Conservation (phyloP, 306 rosid species). For the Prunus kanzakura region DNA sequence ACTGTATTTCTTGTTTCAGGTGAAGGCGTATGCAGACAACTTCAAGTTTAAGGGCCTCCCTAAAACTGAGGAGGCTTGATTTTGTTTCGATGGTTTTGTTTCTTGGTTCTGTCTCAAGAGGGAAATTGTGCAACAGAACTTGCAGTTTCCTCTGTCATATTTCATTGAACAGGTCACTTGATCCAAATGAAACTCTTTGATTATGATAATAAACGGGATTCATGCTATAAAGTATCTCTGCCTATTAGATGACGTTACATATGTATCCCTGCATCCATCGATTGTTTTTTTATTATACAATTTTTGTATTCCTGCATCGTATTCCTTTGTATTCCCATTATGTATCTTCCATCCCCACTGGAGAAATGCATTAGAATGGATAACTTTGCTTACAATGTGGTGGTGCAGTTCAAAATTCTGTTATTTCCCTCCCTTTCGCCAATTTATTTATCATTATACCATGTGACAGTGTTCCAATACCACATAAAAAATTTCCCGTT, state of each 20-base stretch:
- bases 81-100: slow-evolving; percentile 25
- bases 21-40: slow-evolving; percentile 85
- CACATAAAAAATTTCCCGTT: no score
- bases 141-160: slow-evolving; percentile 27
- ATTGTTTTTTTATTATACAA: not conserved
- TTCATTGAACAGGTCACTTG: slow-evolving; percentile 25
- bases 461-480: no score
- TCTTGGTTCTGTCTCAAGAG: slow-evolving; percentile 21
- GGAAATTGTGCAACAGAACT: slow-evolving; percentile 23
- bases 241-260: not conserved
- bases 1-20: slow-evolving; percentile 38
- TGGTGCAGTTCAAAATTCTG: not conserved
- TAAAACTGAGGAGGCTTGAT: slow-evolving; percentile 42
- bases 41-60: slow-evolving; percentile 96
- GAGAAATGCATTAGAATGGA: not conserved
- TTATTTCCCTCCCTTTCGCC: not conserved
- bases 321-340: not conserved
- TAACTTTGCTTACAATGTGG: not conserved
- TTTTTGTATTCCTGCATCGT: not conserved
- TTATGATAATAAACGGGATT: slow-evolving; percentile 41
- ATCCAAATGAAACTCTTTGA: slow-evolving; percentile 23
- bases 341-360: not conserved
- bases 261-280: not conserved
- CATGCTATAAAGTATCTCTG: slow-evolving; percentile 1
- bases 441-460: no score